Evolutionary conservation across 1,284 basidiomycete genomes (phyloP).

Genomic region (Schizophyllum commune): DNA sequence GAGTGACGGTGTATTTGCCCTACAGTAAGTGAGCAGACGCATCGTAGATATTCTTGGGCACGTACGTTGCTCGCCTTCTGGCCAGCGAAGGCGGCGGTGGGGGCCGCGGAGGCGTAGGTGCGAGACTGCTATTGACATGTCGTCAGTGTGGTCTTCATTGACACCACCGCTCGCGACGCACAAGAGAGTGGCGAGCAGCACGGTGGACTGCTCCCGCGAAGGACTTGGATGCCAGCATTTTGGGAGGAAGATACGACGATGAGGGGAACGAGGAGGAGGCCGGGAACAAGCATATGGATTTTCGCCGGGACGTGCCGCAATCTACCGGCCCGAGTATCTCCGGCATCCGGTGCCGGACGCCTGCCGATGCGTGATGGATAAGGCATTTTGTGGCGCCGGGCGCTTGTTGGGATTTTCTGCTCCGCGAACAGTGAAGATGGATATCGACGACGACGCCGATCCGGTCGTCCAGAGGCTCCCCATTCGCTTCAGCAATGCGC

Average conservation of each 20-base stretch:
- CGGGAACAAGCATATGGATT: slow-evolving; percentile 1
- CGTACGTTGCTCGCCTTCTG: slow-evolving; percentile 82
- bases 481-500: slow-evolving; percentile 57
- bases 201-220: slow-evolving; percentile 47
- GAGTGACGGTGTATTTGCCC: slow-evolving; percentile 94
- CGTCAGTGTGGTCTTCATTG: not conserved
- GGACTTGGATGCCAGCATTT: slow-evolving; percentile 53
- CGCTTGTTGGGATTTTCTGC: not conserved
- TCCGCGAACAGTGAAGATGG: slow-evolving; percentile 3
- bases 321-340: not conserved
- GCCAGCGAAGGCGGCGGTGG: slow-evolving; percentile 82
- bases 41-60: slow-evolving; percentile 10
- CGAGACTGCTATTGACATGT: slow-evolving; percentile 19
- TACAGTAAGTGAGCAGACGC: slow-evolving; percentile 23
- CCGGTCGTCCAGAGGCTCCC: slow-evolving; percentile 60
- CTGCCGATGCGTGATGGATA: not conserved
- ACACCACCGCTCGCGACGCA: not conserved
- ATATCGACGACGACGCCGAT: slow-evolving; percentile 45
- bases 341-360: not conserved
- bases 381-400: not conserved
- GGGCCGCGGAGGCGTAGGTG: slow-evolving; percentile 60
- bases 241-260: not conserved
- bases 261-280: slow-evolving; percentile 2
- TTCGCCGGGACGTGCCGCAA: not conserved
- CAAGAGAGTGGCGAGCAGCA: slow-evolving; percentile 26